Conservation (phyloP, 2,329 filamentous ascomycete genomes). For the Ophiostoma ulmi region DNA sequence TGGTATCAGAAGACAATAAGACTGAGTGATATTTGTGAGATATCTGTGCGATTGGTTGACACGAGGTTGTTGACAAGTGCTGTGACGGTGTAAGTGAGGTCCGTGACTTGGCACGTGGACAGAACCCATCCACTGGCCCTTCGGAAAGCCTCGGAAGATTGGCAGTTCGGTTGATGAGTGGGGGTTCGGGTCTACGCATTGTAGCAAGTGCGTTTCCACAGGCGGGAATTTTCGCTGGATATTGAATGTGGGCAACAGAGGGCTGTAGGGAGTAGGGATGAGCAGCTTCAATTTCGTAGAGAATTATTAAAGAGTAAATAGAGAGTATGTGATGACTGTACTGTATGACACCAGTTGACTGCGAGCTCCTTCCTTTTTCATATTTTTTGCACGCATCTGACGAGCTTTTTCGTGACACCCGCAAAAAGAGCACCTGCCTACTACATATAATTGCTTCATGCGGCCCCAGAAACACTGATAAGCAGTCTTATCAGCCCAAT, state of each 20-base stretch:
- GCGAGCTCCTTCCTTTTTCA: neutral
- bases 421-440: neutral
- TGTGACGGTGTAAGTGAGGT: neutral
- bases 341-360: neutral
- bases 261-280: neutral
- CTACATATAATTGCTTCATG: constrained; percentile 1
- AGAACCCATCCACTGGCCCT: neutral
- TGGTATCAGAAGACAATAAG: too few species aligned
- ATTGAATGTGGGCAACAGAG: neutral
- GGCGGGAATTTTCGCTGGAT: neutral
- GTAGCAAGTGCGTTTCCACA: neutral
- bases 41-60: too few species aligned
- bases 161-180: neutral
- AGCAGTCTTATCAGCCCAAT: neutral
- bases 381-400: neutral
- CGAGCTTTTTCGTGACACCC: neutral
- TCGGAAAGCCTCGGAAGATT: constrained; percentile 9
- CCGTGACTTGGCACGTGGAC: neutral
- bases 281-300: neutral
- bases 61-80: neutral
- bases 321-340: neutral
- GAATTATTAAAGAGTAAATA: neutral
- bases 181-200: constrained; percentile 9
- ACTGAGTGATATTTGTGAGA: neutral
- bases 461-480: neutral